Base-by-base conservation (phyloP, 202 grass and related monocot genomes). In the Schoenoplectus triqueter region DNA sequence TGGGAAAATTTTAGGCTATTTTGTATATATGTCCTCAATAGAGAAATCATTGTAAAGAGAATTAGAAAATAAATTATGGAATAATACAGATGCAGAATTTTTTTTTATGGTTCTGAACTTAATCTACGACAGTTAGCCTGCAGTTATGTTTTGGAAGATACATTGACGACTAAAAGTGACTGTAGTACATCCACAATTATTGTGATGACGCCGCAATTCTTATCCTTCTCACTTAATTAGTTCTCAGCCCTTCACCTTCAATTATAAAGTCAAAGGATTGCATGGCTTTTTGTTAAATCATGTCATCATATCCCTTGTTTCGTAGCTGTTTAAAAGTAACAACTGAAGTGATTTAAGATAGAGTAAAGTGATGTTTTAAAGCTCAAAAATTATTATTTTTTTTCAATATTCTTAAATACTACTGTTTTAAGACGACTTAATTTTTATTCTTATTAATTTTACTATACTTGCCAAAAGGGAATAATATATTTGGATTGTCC, bases 1-100 rank as follows among this genome's bases (percentile, higher is more conserved):
- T 80, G n/a, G 45, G 62, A 21, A 68, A 82, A 67, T 20, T 83
- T 21, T 83, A 51, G 44, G n/a, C 68, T 52, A 18, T 78, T 52
- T 44, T 60, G 74, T 78, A 78, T 42, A 78, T 77, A 56, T 56
- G 50, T 77, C 21, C 4, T 59, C 51, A 77, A 42, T 41, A 77
- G 51, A 77, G 51, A 77, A 41, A 76, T 31, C 9, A 42, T 59
- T 77, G 73, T 77, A 77, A 41, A 56, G 13, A 54, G 2, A 22
- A 19, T 50, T 50, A 74, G 71, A 50, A 15, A 73, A 19, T 73
- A 10, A 50, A 50, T 49, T 67, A 41, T 40, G 69, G 17, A 50
- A 73, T 7, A 73, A 73, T 73, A 73, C 69, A 73, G 20, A 50
- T 50, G n/a, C 69, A 73, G 6, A n/a, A 73, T 4, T 50, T 7